Evolutionary conservation across 2,329 filamentous ascomycete genomes (phyloP).

Genomic region (Epichloe bromicola): DNA sequence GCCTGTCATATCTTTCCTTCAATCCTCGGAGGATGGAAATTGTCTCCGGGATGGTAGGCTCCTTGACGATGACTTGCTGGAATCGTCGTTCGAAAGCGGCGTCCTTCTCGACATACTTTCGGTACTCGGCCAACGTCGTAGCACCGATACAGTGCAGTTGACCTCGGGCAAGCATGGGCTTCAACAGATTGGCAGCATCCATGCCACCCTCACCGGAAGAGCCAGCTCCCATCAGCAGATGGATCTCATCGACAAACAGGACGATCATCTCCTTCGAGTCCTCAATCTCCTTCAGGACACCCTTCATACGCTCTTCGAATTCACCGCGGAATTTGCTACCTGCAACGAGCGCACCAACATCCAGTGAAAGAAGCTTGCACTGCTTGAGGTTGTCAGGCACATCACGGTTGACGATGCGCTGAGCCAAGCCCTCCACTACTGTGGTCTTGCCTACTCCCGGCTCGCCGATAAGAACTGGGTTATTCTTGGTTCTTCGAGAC

Average conservation of each 20-base stretch:
- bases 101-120: constrained; percentile 99
- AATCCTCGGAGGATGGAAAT: constrained; percentile 96
- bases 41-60: constrained; percentile 77
- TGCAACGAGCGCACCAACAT: constrained; percentile 88
- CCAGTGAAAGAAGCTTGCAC: constrained; percentile 87
- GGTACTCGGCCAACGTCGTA: constrained; percentile 87
- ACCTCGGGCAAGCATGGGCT: constrained; percentile 94
- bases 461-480: constrained; percentile 93
- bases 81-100: constrained; percentile 96
- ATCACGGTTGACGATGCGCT: constrained; percentile 91
- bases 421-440: constrained; percentile 88
- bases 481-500: constrained; percentile 93
- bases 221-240: constrained; percentile 94
- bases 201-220: constrained; percentile 92
- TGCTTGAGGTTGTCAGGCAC: constrained; percentile 89
- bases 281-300: constrained; percentile 91
- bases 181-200: constrained; percentile 95
- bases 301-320: constrained; percentile 99
- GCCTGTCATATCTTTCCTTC: constrained; percentile 96
- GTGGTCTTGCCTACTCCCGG: constrained; percentile 98
- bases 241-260: constrained; percentile 96
- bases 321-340: constrained; percentile 98
- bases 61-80: constrained; percentile 95
- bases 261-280: constrained; percentile 94
- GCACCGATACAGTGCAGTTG: constrained; percentile 97